Base-by-base conservation (phyloP, 352 stramenopile species). In the Phytophthora uliginosa region DNA sequence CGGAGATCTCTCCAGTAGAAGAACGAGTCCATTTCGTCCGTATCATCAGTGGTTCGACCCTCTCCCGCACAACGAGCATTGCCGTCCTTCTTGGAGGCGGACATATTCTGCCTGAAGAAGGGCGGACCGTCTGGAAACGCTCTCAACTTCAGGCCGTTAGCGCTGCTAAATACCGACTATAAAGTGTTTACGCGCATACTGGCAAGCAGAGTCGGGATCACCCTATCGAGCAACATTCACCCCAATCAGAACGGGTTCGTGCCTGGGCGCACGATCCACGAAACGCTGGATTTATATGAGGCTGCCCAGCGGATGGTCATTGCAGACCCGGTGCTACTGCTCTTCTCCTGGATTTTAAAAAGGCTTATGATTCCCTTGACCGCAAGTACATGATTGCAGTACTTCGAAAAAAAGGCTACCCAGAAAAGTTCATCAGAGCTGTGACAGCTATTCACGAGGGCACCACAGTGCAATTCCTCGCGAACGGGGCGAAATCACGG, bases 341-440 rank as follows among this genome's bases (percentile, higher is more conserved):
- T 2, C 17, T 66, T 15, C 6, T 66, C 4, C 33, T 66, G 0
- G 47, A 66, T 34, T 66, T 66, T 22, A 18, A 22, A 5, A 66
- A 66, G 33, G 59, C 59, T 10, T 66, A 66, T 24, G 59, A 66
- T 34, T 59, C 59, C 26, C 12, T 66, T 8, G 57, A 38, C 8
- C n/a, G 57, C 2, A 22, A 22, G 18, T 63, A 42, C 42, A 22
- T 54, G 4, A 3, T 54, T 2, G 20, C 15, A 12, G 57, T 26
- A 8, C 24, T 63, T 17, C 18, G 17, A 4, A 15, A 2, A 1
- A 13, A 36, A 12, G 54, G 54, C 5, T 61, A 59, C 18, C 36
- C 54, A 4, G n/a, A 28, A 2, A 31, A 61, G 33, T 64, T 64
- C 18, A 24, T 54, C 17, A 4, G 24, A 4, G 18, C 24, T 7